A percentile compares a stretch with the other conserved stretches of the same genome.
phyloP scores from a whole-genome alignment of 2,329 filamentous ascomycete species.

The Monilinia laxa region DNA sequence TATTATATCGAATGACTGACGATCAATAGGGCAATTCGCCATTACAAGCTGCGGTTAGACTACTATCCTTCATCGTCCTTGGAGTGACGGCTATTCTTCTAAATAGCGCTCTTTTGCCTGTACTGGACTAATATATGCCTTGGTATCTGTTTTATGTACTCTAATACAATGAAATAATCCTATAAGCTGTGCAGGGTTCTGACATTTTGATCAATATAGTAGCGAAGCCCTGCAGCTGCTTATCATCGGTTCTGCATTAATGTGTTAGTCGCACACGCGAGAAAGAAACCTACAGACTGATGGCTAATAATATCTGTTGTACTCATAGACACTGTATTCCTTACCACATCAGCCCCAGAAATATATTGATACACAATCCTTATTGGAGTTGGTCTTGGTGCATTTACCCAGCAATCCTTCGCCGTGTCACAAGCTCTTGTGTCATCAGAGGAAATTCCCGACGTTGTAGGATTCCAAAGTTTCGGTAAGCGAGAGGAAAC shows the following conservation, averaged over 20 bases:
- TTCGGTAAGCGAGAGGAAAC: background rate
- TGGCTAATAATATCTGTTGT: background rate
- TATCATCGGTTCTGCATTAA: conserved; percentile 1
- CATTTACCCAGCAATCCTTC: background rate
- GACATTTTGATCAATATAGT: background rate
- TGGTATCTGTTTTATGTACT: no score
- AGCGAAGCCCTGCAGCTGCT: background rate
- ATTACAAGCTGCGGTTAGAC: no score
- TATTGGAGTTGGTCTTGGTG: background rate
- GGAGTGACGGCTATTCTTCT: no score
- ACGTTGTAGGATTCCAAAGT: conserved; percentile 4
- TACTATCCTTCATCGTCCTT: no score
- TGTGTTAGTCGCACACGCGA: background rate
- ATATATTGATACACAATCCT: conserved; percentile 1
- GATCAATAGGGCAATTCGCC: no score
- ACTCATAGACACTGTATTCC: background rate
- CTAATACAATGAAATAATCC: background rate
- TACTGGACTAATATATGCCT: no score
- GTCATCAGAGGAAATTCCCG: background rate
- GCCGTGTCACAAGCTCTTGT: background rate
- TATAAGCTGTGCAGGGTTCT: background rate
- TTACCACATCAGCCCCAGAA: background rate
- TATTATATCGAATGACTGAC: no score
- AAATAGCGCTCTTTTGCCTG: no score
- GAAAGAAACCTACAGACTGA: background rate